Percentiles rank a stretch among this genome's conserved stretches.
Evolutionary conservation across 495 filamentous ascomycete genomes (phyloP).

Genomic region (Neurospora sp.): DNA sequence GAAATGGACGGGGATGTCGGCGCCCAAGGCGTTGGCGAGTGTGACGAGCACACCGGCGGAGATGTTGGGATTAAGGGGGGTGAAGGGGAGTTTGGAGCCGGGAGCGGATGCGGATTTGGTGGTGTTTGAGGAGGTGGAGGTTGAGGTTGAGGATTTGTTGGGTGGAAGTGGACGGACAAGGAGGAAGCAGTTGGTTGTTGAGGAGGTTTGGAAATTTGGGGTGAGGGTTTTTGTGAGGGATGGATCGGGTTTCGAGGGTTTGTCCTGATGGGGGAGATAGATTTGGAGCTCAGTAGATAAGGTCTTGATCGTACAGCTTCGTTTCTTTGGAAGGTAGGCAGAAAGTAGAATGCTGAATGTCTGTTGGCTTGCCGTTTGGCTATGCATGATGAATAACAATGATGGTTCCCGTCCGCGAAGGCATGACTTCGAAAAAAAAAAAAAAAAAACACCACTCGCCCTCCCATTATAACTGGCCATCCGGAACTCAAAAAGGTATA

Average conservation of each 20-base stretch:
- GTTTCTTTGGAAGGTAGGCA: no score
- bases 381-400: background rate
- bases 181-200: constrained; percentile 5
- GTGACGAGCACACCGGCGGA: constrained; percentile 64
- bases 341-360: no score
- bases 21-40: constrained; percentile 55
- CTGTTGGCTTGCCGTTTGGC: no score
- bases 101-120: constrained; percentile 76
- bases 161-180: background rate
- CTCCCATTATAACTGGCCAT: background rate
- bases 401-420: background rate
- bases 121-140: constrained; percentile 45
- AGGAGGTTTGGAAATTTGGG: constrained; percentile 23
- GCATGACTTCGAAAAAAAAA: background rate
- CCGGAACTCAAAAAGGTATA: background rate
- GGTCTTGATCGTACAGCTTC: background rate
- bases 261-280: no score
- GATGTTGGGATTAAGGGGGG: constrained; percentile 55
- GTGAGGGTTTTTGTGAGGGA: constrained; percentile 4
- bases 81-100: constrained; percentile 56
- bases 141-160: background rate
- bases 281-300: no score
- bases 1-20: constrained; percentile 52
- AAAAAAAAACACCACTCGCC: no score
- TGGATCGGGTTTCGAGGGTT: no score